phyloP scores from a whole-genome alignment of 2,329 filamentous ascomycete species.

The Alternaria triticina region DNA sequence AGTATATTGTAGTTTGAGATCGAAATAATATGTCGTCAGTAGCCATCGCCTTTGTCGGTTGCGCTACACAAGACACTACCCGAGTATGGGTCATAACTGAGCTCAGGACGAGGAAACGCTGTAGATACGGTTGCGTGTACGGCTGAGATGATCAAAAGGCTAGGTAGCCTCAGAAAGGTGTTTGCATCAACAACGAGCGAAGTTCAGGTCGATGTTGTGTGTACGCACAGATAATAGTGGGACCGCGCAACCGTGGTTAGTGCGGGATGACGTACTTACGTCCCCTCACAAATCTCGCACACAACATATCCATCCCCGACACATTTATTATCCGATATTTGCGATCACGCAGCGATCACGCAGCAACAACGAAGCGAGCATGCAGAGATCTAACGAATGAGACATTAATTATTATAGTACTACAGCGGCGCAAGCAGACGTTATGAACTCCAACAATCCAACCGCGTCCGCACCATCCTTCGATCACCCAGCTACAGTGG shows the following conservation, averaged over 20 bases:
- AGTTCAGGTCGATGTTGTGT: background rate
- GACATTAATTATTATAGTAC: background rate
- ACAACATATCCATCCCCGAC: background rate
- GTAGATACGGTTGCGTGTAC: background rate
- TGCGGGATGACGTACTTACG: background rate
- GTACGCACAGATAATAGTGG: background rate
- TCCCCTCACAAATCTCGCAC: background rate
- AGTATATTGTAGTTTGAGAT: background rate
- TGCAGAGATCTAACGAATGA: background rate
- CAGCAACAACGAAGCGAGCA: background rate
- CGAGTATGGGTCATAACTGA: background rate
- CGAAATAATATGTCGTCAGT: background rate
- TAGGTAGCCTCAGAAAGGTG: background rate
- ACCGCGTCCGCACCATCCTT: background rate
- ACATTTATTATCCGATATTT: background rate
- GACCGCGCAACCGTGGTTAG: background rate
- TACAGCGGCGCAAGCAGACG: background rate
- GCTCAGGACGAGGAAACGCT: background rate
- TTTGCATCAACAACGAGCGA: background rate
- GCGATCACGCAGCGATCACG: background rate
- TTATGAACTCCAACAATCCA: background rate
- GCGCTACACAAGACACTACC: background rate
- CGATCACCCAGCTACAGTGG: background rate
- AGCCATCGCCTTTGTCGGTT: background rate
- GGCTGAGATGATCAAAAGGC: background rate